Evolutionary conservation across 192 early-diverging fungal genomes (phyloP).

Genomic region (Backusella morwellensis): DNA sequence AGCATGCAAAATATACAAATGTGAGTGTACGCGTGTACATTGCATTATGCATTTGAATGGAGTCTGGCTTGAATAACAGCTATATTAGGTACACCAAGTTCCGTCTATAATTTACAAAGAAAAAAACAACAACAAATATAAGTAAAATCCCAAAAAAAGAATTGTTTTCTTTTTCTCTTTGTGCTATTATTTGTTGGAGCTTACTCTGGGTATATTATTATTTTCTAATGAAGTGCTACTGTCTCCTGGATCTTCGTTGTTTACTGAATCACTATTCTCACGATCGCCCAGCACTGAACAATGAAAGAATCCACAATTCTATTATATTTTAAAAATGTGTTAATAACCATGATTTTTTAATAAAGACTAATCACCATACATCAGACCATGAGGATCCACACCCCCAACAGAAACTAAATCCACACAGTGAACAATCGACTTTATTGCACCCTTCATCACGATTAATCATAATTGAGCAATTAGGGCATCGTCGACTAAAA

Average conservation of each 20-base stretch:
- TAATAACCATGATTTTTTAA: background rate
- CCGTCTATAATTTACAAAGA: conserved; percentile 40
- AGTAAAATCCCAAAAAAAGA: background rate
- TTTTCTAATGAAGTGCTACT: background rate
- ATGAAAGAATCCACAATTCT: conserved; percentile 58
- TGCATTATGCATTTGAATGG: conserved; percentile 9
- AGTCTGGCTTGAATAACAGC: conserved; percentile 15
- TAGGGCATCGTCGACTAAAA: conserved; percentile 58
- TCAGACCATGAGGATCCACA: conserved; percentile 56
- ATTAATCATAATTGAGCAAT: conserved; percentile 63
- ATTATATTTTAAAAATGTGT: background rate
- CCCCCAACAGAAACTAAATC: conserved; percentile 66
- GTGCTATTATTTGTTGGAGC: background rate
- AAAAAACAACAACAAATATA: background rate
- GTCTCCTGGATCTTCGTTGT: background rate
- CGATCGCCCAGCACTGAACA: conserved; percentile 34
- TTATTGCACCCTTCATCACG: conserved; percentile 74
- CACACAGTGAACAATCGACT: conserved; percentile 64
- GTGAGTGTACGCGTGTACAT: background rate
- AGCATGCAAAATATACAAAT: background rate
- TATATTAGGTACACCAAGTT: conserved; percentile 63
- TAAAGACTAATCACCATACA: background rate
- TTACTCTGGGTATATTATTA: conserved; percentile 8
- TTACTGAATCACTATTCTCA: conserved; percentile 8
- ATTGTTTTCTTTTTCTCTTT: background rate